Conservation (phyloP, 768 basidiomycete genomes). For the Rhizopogon vulgaris region DNA sequence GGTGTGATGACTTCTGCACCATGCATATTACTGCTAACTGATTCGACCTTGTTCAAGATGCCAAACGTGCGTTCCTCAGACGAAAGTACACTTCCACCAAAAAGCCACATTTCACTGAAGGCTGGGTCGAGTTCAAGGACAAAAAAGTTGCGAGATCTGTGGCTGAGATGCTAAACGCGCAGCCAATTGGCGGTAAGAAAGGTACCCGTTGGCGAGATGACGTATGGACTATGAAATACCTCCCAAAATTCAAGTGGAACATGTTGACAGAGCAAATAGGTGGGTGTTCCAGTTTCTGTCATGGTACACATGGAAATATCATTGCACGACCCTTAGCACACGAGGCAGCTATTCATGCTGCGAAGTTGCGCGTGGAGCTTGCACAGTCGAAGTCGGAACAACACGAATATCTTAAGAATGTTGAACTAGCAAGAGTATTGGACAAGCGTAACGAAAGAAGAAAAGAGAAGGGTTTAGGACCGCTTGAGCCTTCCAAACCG, state of each 20-base stretch:
- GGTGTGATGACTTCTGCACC: constrained; percentile 34
- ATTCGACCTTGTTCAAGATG: constrained; percentile 39
- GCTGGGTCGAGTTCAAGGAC: constrained; percentile 98
- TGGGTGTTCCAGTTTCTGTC: constrained; percentile 37
- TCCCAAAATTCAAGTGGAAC: constrained; percentile 97
- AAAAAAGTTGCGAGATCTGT: constrained; percentile 86
- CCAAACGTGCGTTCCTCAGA: constrained; percentile 82
- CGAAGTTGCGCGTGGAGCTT: constrained; percentile 87
- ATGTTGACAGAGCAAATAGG: constrained; percentile 99
- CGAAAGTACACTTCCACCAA: constrained; percentile 78
- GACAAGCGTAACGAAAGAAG: constrained; percentile 74
- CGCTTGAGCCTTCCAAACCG: constrained; percentile 20
- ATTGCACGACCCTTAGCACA: constrained; percentile 53
- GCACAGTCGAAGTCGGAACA: constrained; percentile 86
- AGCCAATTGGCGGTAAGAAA: constrained; percentile 92
- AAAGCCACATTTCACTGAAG: constrained; percentile 87
- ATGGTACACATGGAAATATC: constrained; percentile 2
- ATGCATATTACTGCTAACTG: not conserved
- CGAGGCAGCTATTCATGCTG: constrained; percentile 82
- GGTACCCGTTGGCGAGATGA: constrained; percentile 90
- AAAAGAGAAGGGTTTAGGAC: constrained; percentile 49
- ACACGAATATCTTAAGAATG: constrained; percentile 87
- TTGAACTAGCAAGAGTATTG: constrained; percentile 84
- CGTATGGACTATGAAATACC: constrained; percentile 99
- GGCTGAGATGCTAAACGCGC: constrained; percentile 94